These are phyloP conservation scores for Stagonosporopsis cucurbitacearum DNA, from an alignment of 2,329 filamentous ascomycete genomes.

Conservation along the genomic window DNA sequence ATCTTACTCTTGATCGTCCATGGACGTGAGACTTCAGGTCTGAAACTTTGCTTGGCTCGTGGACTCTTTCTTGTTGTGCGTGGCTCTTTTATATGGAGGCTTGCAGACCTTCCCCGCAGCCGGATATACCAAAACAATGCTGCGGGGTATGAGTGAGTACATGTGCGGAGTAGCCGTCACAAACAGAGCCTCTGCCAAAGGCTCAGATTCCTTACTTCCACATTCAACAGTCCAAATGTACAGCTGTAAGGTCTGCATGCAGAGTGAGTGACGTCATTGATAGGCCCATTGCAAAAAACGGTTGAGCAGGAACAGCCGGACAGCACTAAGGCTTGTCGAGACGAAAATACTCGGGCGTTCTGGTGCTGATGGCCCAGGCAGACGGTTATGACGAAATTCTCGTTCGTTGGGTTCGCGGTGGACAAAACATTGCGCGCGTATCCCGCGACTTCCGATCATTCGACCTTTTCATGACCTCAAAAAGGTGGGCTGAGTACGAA, in stretches of 20 bases:
- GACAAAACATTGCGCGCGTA: conserved; percentile 8
- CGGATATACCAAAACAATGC: neutral
- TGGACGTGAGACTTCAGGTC: neutral
- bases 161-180: no score
- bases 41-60: neutral
- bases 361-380: neutral
- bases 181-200: no score
- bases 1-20: neutral
- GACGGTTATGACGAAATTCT: conserved; percentile 22
- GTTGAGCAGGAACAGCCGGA: neutral
- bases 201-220: no score
- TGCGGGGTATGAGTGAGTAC: conserved; percentile 5
- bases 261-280: neutral
- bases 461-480: conserved; percentile 12
- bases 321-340: neutral
- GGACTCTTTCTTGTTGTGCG: no score
- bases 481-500: neutral
- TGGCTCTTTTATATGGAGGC: neutral
- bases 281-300: neutral
- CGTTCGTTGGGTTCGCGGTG: neutral
- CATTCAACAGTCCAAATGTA: neutral
- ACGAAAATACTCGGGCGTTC: neutral
- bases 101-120: conserved; percentile 6
- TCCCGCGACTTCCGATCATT: conserved; percentile 32
- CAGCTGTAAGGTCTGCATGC: neutral